Base-by-base conservation (phyloP, 768 basidiomycete species). In the Trametes punicea region DNA sequence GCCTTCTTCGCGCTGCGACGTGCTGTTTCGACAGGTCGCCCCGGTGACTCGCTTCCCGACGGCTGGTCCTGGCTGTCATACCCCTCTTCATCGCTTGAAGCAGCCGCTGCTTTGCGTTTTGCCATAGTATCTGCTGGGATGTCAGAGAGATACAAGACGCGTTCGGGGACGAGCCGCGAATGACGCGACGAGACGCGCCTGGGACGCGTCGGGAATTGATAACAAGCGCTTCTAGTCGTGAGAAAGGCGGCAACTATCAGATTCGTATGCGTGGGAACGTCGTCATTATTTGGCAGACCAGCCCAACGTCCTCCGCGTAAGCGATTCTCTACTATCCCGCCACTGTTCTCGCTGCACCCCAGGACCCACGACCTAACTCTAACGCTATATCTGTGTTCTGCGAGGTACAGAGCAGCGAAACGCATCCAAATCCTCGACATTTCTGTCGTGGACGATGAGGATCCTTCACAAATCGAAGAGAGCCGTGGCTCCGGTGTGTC, bases 391-490 rank as follows among this genome's bases (percentile, higher is more conserved):
- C 16, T 16, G 9, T 27, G 20, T 10, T 15, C 15, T 21, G 6
- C 18, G 26, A 42, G 30, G 29, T 25, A 26, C 15, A 34, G 34
- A 33, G 26, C 16, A 51, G 30, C 23, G 13, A 34, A 36, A 41
- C 21, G 18, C 10, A 20, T 39, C 16, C 13, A 26, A 4, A 50
- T 54, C 56, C 51, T 36, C 51, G 49, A 60, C 52, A 55, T 53
- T 40, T 34, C 39, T 46, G 56, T 61, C 54, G 59, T 29, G 57
- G 56, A 60, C 31, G 51, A 94, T 94, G 92, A 92, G 88, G 83
- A 92, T 94, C 74, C 78, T 83, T 65, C 86, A 86, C 72, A 88
- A 88, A 77, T 82, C 88, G 46, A 92, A 89, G 83, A 87, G 84
- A 76, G 82, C 82, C 66, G 79, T 81, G 61, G 80, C 87, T 64